phyloP scores from a whole-genome alignment of 208 protist species.

The Trypanosoma rangeli region DNA sequence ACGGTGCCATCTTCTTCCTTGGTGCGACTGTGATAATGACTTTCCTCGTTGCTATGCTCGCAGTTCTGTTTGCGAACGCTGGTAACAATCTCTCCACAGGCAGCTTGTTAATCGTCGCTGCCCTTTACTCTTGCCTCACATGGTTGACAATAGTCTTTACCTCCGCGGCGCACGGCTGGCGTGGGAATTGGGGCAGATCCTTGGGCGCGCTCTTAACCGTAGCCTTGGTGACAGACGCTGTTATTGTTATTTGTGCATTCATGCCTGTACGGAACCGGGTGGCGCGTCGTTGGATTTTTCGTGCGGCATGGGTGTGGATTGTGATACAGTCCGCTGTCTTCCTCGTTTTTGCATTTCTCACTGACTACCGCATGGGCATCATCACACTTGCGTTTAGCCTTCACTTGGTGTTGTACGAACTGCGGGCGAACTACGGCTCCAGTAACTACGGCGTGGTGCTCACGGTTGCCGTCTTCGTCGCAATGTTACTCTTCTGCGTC shows the following conservation, averaged over 20 bases:
- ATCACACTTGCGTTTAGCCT: constrained; percentile 13
- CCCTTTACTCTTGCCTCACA: constrained; percentile 28
- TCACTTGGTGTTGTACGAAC: constrained; percentile 18
- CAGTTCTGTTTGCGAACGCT: constrained; percentile 32
- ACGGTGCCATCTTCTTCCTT: constrained; percentile 47
- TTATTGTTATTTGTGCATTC: constrained; percentile 14
- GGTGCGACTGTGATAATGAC: constrained; percentile 33
- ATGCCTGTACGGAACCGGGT: not conserved
- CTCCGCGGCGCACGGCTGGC: constrained; percentile 40
- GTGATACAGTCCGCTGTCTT: constrained; percentile 12
- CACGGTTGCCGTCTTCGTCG: constrained; percentile 5
- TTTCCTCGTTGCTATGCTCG: constrained; percentile 35
- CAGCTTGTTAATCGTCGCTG: constrained; percentile 9
- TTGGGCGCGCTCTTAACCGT: constrained; percentile 3
- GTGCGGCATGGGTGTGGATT: constrained; percentile 11
- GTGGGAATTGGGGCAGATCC: constrained; percentile 30
- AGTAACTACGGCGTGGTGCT: constrained; percentile 3
- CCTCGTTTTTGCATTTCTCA: constrained; percentile 15
- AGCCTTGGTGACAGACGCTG: constrained; percentile 12
- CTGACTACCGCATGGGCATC: constrained; percentile 19
- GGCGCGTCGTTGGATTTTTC: constrained; percentile 26
- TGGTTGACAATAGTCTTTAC: constrained; percentile 65
- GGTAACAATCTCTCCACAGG: constrained; percentile 12
- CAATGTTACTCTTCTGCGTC: constrained; percentile 16
- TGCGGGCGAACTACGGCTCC: constrained; percentile 2